Conservation (phyloP, 108 stramenopile genomes). For the Discostella stelligeroides region DNA sequence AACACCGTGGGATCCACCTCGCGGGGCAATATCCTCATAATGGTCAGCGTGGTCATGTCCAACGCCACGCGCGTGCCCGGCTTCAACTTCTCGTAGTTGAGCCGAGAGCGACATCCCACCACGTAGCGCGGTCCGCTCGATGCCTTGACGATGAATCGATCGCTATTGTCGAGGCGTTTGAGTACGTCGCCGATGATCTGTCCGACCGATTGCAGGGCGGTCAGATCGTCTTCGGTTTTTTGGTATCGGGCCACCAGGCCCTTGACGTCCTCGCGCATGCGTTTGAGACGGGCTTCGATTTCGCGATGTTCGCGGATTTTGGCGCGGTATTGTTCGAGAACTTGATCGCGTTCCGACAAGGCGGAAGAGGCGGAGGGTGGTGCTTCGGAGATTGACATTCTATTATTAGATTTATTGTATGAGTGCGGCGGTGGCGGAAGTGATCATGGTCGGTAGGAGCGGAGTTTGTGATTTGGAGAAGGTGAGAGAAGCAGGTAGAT, state of each 20-base stretch:
- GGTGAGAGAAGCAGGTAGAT: too few species aligned
- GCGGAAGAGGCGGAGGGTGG: slow-evolving; percentile 22
- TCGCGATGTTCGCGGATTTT: slow-evolving; percentile 94
- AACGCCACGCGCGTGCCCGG: slow-evolving; percentile 96
- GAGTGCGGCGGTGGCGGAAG: neutral
- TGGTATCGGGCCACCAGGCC: slow-evolving; percentile 89
- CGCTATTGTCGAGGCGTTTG: slow-evolving; percentile 92
- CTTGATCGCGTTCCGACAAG: slow-evolving; percentile 86
- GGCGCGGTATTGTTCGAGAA: slow-evolving; percentile 88
- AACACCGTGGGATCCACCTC: slow-evolving; percentile 99
- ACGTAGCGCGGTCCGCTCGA: slow-evolving; percentile 96
- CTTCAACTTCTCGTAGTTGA: slow-evolving; percentile 92
- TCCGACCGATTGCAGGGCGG: slow-evolving; percentile 94
- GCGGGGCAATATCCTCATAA: slow-evolving; percentile 96
- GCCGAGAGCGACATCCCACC: slow-evolving; percentile 91
- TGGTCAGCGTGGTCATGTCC: slow-evolving; percentile 99
- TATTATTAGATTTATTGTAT: neutral
- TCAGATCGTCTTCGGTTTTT: slow-evolving; percentile 96
- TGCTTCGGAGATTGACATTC: slow-evolving; percentile 21
- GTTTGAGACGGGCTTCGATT: slow-evolving; percentile 90
- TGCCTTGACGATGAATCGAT: slow-evolving; percentile 99
- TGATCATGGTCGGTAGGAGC: too few species aligned
- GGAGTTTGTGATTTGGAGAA: too few species aligned
- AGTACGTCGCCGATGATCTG: slow-evolving; percentile 98
- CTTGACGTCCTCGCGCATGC: slow-evolving; percentile 86